phyloP scores from a whole-genome alignment of 306 rosid genomes.

The Cicer cuneatum region DNA sequence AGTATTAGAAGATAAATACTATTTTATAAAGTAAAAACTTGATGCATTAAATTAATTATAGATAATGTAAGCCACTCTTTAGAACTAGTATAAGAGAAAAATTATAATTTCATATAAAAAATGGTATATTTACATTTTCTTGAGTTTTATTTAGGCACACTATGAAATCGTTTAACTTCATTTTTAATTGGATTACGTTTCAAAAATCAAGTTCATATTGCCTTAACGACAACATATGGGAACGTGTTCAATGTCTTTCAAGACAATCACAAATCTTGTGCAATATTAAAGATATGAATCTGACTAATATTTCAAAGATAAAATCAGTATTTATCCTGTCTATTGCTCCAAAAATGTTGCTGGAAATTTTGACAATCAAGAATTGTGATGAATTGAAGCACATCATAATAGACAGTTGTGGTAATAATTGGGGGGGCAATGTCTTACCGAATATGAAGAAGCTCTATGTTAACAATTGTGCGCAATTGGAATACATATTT shows the following conservation, averaged over 20 bases:
- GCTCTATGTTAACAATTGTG: accelerated
- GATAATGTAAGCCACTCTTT: no score
- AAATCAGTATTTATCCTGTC: neutral
- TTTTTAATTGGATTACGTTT: neutral
- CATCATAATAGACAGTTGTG: neutral
- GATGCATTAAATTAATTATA: no score
- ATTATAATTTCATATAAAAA: neutral
- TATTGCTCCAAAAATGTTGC: slow-evolving; percentile 15
- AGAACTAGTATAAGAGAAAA: no score
- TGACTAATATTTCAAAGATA: neutral
- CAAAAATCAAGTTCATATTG: neutral
- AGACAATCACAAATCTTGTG: neutral
- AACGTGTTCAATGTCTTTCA: neutral
- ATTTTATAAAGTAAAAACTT: no score
- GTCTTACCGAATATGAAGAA: neutral
- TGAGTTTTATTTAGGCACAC: neutral
- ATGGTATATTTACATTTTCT: neutral
- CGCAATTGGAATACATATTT: neutral
- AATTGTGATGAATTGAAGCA: neutral
- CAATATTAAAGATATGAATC: neutral
- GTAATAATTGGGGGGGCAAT: neutral
- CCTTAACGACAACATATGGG: neutral
- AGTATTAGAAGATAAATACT: no score
- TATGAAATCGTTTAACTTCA: neutral
- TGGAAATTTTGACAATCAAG: neutral